Base-by-base conservation (phyloP, 2,329 filamentous ascomycete genomes). In the Talaromyces marneffei region DNA sequence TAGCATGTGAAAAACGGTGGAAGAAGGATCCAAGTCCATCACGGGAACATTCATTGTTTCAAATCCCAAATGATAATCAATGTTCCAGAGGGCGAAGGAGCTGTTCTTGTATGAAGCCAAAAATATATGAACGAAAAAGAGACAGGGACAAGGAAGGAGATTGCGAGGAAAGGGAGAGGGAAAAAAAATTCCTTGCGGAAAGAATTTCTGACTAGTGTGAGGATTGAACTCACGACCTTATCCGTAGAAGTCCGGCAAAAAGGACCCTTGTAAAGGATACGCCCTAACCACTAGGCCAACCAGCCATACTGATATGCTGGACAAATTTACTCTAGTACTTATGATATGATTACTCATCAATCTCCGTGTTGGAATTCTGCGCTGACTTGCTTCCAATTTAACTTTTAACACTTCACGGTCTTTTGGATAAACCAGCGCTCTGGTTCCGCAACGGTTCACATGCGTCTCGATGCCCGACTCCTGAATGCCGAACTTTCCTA, bases 401-500 rank as follows among this genome's bases (percentile, higher is more conserved):
- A 40, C 27, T 37, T n/a, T 48, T 16, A 8, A 48, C 23, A 10
- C 16, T 48, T n/a, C 44, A 29, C n/a, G 7, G 29, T 27, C 25
- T n/a, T 48, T 25, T 7, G 4, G 40, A 46, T 7, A 16, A 16
- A 48, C 23, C 27, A n/a, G 23, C 23, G n/a, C n/a, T n/a, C n/a
- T n/a, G n/a, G n/a, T n/a, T n/a, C 31, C 27, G 8, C 46, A 52
- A 52, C 46, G 46, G 5, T 37, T 16, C 9, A 9, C 14, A 5
- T 29, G n/a, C 35, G 23, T 53, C 57, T 59, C 57, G 40, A 59
- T 59, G 57, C 29, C n/a, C 48, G 46, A 42, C 31, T 35, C 33
- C 60, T 62, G 60, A 59, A 62, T 62, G 60, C 60, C 60, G 54
- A 59, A 53, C 27, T 46, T 50, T 39, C 37, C 48, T 14, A 39